phyloP scores from a whole-genome alignment of 2,329 filamentous ascomycete genomes.

The Ascosphaera pollenicola region DNA sequence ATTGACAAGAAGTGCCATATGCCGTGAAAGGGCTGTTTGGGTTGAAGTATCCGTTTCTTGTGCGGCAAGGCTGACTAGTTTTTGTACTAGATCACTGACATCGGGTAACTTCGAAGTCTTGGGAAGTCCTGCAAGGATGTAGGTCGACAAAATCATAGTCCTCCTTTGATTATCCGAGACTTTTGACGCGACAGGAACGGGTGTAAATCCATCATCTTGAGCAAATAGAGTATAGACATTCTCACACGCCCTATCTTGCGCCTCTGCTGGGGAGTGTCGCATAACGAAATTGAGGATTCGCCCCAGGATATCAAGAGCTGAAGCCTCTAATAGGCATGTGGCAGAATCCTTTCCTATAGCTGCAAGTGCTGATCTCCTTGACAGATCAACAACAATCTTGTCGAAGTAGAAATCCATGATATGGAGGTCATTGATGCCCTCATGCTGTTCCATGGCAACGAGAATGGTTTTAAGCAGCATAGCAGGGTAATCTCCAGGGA shows the following conservation, averaged over 20 bases:
- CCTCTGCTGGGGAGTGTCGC: conserved; percentile 28
- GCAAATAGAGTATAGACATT: conserved; percentile 33
- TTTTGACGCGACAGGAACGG: conserved; percentile 12
- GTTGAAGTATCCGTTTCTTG: conserved; percentile 13
- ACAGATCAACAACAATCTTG: conserved; percentile 27
- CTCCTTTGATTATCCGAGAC: conserved; percentile 14
- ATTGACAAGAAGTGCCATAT: conserved; percentile 19
- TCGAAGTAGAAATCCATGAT: conserved; percentile 23
- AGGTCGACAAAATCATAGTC: conserved; percentile 33
- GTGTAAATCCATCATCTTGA: conserved; percentile 12
- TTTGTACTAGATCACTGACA: conserved; percentile 13
- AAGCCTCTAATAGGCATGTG: conserved; percentile 25
- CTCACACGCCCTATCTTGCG: conserved; percentile 28
- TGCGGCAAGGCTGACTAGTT: conserved; percentile 15
- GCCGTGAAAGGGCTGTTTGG: conserved; percentile 20
- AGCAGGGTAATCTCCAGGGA: conserved; percentile 30
- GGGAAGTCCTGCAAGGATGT: conserved; percentile 31
- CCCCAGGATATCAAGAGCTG: conserved; percentile 36
- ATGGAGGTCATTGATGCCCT: conserved; percentile 19
- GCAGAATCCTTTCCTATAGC: conserved; percentile 14
- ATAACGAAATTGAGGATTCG: conserved; percentile 38
- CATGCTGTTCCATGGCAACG: conserved; percentile 35
- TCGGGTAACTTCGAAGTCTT: conserved; percentile 16
- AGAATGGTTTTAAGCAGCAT: conserved; percentile 38
- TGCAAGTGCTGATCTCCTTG: conserved; percentile 16